A percentile compares a stretch with the other conserved stretches of the same genome.
Evolutionary conservation across 129 eudicot species (phyloP).

Genomic region (Helianthus annuus): DNA sequence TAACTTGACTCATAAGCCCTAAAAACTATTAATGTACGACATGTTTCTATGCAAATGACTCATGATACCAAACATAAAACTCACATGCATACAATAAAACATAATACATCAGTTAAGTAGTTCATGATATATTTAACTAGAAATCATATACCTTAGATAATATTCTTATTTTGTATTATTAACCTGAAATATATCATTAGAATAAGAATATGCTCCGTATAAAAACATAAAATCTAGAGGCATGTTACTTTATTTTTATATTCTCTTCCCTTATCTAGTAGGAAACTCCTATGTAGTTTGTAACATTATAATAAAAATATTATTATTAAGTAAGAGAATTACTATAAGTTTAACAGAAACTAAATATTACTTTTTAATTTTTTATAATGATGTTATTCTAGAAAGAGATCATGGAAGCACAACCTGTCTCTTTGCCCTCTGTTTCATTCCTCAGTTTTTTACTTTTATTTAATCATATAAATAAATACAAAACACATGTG

Average conservation of each 20-base stretch:
- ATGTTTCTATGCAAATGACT: not conserved
- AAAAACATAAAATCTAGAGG: constrained; percentile 32
- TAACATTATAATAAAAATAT: not conserved
- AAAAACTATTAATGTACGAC: not conserved
- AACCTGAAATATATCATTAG: not conserved
- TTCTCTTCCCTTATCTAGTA: constrained; percentile 26
- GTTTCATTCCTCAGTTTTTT: not conserved
- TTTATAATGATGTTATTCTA: constrained; percentile 11
- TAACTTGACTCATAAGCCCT: not conserved
- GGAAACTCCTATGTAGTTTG: constrained; percentile 27
- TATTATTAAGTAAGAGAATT: not conserved
- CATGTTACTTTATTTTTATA: constrained; percentile 35
- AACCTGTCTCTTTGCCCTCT: constrained; percentile 30
- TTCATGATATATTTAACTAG: not conserved
- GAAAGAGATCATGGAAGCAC: constrained; percentile 24
- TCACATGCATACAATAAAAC: constrained; percentile 4
- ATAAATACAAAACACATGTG: constrained; percentile 2
- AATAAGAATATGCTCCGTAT: constrained; percentile 28
- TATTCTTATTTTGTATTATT: not conserved
- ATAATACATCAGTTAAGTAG: not conserved
- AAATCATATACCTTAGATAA: not conserved
- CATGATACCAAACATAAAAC: not conserved
- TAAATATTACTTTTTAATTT: not conserved
- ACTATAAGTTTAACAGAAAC: not conserved
- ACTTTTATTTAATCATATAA: not conserved